These are phyloP conservation scores for Blepharisma undulans DNA, from an alignment of 169 alveolate species.

Conservation along the genomic window DNA sequence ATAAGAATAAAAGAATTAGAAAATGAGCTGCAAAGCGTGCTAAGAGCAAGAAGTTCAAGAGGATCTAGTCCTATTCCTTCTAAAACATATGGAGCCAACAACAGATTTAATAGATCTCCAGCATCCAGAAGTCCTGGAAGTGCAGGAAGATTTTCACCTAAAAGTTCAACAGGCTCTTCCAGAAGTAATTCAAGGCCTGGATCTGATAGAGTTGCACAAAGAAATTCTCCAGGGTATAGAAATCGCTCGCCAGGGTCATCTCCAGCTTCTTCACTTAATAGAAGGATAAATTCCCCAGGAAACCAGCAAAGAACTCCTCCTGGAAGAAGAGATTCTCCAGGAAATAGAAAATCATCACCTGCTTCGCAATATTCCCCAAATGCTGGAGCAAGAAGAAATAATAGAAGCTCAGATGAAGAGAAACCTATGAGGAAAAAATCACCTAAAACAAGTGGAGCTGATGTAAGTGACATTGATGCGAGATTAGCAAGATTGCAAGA, in stretches of 20 bases:
- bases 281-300: neutral
- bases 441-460: neutral
- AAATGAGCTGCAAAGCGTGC: slow-evolving; percentile 16
- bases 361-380: neutral
- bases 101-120: neutral
- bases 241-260: neutral
- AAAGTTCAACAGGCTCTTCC: neutral
- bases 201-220: neutral
- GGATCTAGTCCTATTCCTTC: neutral
- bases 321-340: slow-evolving; percentile 11
- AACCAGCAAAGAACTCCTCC: slow-evolving; percentile 28
- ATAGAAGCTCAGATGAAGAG: neutral
- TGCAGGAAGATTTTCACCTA: neutral
- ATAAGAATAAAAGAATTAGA: slow-evolving; percentile 25
- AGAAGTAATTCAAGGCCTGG: slow-evolving; percentile 2
- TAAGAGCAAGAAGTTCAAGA: neutral
- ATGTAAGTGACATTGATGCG: slow-evolving; percentile 26
- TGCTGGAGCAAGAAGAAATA: neutral
- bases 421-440: neutral
- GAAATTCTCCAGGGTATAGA: neutral
- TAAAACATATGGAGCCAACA: neutral
- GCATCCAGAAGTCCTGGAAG: neutral
- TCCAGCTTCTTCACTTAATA: neutral
- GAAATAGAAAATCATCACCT: neutral
- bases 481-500: neutral